Percentiles rank a stretch among this genome's conserved stretches.
These are phyloP conservation scores for Tetrahymena borealis DNA, from an alignment of 73 alveolate genomes.

Conservation along the genomic window DNA sequence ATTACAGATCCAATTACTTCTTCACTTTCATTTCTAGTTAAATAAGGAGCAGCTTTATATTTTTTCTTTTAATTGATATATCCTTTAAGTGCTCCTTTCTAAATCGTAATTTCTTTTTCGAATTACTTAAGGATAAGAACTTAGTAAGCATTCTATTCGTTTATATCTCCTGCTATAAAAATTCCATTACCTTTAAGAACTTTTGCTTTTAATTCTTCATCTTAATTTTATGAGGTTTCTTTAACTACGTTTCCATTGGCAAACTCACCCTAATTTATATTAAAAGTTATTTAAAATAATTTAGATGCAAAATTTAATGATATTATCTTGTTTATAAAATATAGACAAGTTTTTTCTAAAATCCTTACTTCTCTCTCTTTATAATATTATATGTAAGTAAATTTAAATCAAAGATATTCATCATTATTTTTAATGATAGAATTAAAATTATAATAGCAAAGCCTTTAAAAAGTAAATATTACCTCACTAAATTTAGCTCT, in stretches of 20 bases:
- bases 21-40: background rate
- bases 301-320: too few species aligned
- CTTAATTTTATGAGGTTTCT: background rate
- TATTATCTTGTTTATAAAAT: too few species aligned
- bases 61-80: background rate
- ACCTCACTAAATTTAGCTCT: background rate
- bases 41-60: background rate
- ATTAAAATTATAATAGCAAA: too few species aligned
- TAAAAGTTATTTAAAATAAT: too few species aligned
- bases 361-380: too few species aligned
- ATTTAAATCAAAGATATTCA: too few species aligned
- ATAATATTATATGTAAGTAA: too few species aligned
- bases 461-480: too few species aligned
- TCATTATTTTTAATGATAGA: too few species aligned
- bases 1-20: background rate
- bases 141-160: background rate
- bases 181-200: background rate
- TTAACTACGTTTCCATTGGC: background rate
- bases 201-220: background rate
- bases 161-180: background rate
- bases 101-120: background rate
- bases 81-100: background rate
- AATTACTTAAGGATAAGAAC: background rate
- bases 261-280: background rate
- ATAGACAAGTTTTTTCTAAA: too few species aligned